phyloP scores from a whole-genome alignment of 139 green algal genomes.

The Micractinium conductrix region DNA sequence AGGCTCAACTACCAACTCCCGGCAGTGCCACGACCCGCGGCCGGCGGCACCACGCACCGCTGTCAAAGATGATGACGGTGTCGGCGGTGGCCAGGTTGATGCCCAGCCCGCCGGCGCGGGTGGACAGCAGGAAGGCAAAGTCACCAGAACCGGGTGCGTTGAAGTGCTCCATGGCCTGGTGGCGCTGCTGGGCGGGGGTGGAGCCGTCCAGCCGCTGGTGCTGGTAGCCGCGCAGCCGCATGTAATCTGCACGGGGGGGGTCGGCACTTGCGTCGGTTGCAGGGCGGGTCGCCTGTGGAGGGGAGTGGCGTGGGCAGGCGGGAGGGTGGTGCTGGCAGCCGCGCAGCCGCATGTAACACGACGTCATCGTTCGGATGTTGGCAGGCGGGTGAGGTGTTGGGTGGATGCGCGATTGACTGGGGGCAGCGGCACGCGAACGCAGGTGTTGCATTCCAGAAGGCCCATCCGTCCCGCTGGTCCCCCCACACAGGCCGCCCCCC shows the following conservation, averaged over 20 bases:
- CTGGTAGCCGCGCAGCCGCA: constrained; percentile 83
- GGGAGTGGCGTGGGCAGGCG: constrained; percentile 88
- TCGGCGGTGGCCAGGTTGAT: constrained; percentile 92
- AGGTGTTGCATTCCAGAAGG: too few species aligned
- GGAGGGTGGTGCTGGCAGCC: constrained; percentile 91
- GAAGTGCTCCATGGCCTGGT: constrained; percentile 96
- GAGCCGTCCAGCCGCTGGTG: constrained; percentile 95
- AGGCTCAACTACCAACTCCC: too few species aligned
- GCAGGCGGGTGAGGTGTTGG: too few species aligned
- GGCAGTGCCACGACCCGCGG: background rate
- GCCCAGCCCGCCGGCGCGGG: constrained; percentile 85
- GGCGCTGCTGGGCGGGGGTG: constrained; percentile 76
- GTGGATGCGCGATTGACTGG: too few species aligned
- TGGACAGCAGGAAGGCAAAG: constrained; percentile 97
- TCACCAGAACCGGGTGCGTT: constrained; percentile 85
- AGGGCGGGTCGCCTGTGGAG: too few species aligned
- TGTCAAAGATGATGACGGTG: constrained; percentile 89
- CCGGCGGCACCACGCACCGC: background rate
- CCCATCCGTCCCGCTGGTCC: too few species aligned
- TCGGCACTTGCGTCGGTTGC: background rate
- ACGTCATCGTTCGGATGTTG: too few species aligned
- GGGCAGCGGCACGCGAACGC: too few species aligned
- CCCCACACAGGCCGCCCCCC: too few species aligned
- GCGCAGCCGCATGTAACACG: constrained; percentile 89
- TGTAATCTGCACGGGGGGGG: constrained; percentile 76